Base-by-base conservation (phyloP, 805 yeast species). In the Starmerella stellata region DNA sequence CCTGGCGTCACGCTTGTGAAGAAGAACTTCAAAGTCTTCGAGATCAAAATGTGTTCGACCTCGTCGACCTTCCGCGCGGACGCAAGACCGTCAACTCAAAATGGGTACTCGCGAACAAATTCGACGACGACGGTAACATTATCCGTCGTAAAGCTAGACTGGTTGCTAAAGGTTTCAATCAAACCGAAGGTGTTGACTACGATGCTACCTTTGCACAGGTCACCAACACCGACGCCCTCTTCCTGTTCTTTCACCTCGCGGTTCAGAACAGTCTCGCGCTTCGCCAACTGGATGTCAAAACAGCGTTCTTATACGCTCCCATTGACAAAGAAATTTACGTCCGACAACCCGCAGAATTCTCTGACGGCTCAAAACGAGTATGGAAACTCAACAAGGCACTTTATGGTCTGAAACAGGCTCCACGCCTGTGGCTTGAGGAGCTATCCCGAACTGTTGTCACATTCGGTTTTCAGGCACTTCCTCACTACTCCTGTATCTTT, bases 381-480 rank as follows among this genome's bases (percentile, higher is more conserved):
- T 21, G 27, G 15, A 21, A 21, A 20, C 14, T 34, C 20, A 20
- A 19, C 4, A 13, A 17, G 8, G 36, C 36, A 4, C 7, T 34
- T 14, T 34, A 34, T 21, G 36, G 36, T n/a, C 11, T 20, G 5
- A 34, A 20, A 17, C 36, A 34, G 16, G 27, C 36, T 18, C 36
- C 36, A 9, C 28, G 7, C 5, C 13, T 11, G 13, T 34, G 36
- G 36, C n/a, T 15, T 5, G 9, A n/a, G 8, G 11, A 7, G 18
- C 18, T 34, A 9, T 8, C 7, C 15, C 14, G 13, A 9, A 21
- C n/a, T 19, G 19, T 34, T 5, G 17, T 8, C 27, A 5, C 7
- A 7, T 7, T 21, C 7, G 36, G 36, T n/a, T 34, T 34, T 17
- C n/a, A 13, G 11, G 14, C 29, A 13, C 29, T 25, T 9, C 15